Evolutionary conservation across 2,329 filamentous ascomycete species (phyloP).

Genomic region (Ustilaginoidea virens): DNA sequence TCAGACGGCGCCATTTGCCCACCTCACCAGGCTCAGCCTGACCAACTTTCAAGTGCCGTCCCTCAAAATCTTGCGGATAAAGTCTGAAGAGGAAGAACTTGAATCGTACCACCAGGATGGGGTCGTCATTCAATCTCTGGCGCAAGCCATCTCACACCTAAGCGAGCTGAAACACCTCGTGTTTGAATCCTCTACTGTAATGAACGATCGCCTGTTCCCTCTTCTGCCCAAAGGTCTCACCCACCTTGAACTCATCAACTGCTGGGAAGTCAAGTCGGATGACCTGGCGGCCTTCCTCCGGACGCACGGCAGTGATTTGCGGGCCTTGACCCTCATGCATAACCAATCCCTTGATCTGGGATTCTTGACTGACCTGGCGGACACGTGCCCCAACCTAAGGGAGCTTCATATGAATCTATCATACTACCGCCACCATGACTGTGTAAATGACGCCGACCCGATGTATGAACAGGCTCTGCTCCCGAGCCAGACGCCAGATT

Average conservation of each 20-base stretch:
- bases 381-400: conserved; percentile 54
- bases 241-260: conserved; percentile 63
- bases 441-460: conserved; percentile 57
- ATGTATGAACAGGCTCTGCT: conserved; percentile 55
- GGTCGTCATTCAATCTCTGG: conserved; percentile 23
- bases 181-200: conserved; percentile 60
- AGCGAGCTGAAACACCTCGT: conserved; percentile 49
- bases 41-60: conserved; percentile 48
- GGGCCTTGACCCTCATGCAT: conserved; percentile 55
- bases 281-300: conserved; percentile 50
- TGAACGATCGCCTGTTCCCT: conserved; percentile 53
- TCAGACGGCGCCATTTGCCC: conserved; percentile 36
- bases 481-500: conserved; percentile 52
- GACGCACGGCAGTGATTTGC: conserved; percentile 51
- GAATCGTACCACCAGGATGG: conserved; percentile 23
- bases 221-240: conserved; percentile 50
- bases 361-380: conserved; percentile 53
- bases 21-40: conserved; percentile 40
- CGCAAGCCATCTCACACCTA: conserved; percentile 27
- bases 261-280: conserved; percentile 55
- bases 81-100: conserved; percentile 15
- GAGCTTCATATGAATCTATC: conserved; percentile 62
- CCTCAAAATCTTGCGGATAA: conserved; percentile 21
- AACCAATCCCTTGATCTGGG: conserved; percentile 64
- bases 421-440: conserved; percentile 56